Base-by-base conservation (phyloP, 78 protist genomes). In the Isochrysis galbana region DNA sequence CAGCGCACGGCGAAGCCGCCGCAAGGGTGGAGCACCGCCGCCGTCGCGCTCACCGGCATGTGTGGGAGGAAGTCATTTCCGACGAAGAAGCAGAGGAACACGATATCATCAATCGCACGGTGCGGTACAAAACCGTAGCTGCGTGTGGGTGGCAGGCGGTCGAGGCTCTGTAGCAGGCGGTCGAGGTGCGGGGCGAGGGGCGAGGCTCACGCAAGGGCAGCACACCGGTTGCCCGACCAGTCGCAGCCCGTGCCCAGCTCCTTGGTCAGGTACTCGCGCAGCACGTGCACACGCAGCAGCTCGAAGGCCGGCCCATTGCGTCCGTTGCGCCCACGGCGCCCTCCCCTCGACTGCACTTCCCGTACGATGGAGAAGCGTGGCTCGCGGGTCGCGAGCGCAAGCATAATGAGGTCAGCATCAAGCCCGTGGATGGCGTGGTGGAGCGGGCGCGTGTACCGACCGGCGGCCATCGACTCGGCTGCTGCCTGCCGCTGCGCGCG, bases 31-130 rank as follows among this genome's bases (percentile, higher is more conserved):
- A n/a, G n/a, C n/a, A n/a, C n/a, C n/a, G n/a, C n/a, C n/a, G n/a
- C n/a, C n/a, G n/a, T n/a, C n/a, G n/a, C n/a, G n/a, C n/a, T n/a
- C n/a, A n/a, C n/a, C 19, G 99, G 99, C 61, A 99, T 39, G 94
- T 97, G 99, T 4, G 99, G 99, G n/a, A 99, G 93, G 72, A 99
- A 99, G 91, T 99, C 99, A 92, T 99, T 99, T 29, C 99, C 99
- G 21, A 95, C 94, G 78, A 99, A 95, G 92, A 97, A 96, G 95
- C 99, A 98, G 2, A 99, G 36, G 83, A 98, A 97, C 83, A 99
- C 95, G 46, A 96, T 99, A 91, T 99, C 99, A 84, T 99, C 99
- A 34, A 99, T 83, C 38, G 95, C 78, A 1, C 99, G 83, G 92
- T 99, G 99, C 19, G 97, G 77, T 44, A 97, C 96, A 90, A 92